These are phyloP conservation scores for Nemania diffusa DNA, from an alignment of 2,329 filamentous ascomycete species.

Conservation along the genomic window DNA sequence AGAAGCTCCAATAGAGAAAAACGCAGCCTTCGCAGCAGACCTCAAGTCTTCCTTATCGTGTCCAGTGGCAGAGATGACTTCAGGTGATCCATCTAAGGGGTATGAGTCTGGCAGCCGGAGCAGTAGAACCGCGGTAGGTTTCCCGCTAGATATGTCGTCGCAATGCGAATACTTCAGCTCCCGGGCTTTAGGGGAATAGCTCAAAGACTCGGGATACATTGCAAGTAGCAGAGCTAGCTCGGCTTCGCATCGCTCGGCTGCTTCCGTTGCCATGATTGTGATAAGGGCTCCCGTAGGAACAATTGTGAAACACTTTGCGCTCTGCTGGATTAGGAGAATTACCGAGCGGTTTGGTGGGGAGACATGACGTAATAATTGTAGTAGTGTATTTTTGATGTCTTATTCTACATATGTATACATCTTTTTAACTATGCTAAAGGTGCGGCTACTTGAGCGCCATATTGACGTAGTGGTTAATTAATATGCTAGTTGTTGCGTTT, in stretches of 20 bases:
- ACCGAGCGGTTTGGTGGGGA: background rate
- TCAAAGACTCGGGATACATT: slow-evolving; percentile 40
- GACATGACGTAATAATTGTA: slow-evolving; percentile 24
- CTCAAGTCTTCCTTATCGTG: slow-evolving; percentile 37
- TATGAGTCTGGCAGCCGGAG: slow-evolving; percentile 40
- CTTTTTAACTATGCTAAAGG: background rate
- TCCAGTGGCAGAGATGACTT: slow-evolving; percentile 37
- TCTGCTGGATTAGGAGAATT: background rate
- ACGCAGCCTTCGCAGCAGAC: slow-evolving; percentile 28
- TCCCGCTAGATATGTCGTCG: background rate
- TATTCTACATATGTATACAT: background rate
- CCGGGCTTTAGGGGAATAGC: slow-evolving; percentile 33
- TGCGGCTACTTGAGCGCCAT: background rate
- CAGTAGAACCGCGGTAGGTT: slow-evolving; percentile 21
- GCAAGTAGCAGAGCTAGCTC: slow-evolving; percentile 32
- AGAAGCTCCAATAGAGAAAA: slow-evolving; percentile 18
- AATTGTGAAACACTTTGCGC: background rate
- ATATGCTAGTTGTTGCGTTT: too few relatives aligned
- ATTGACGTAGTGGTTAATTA: too few relatives aligned
- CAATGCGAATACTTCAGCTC: slow-evolving; percentile 37
- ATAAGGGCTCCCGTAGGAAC: background rate
- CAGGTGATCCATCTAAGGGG: slow-evolving; percentile 32
- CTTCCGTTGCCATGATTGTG: slow-evolving; percentile 27
- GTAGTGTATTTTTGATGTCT: background rate
- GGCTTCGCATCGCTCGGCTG: slow-evolving; percentile 27